Evolutionary conservation across 352 stramenopile species (phyloP), one percentile per base, ranked within the genome.

Genomic region (Pythium diclinum): DNA sequence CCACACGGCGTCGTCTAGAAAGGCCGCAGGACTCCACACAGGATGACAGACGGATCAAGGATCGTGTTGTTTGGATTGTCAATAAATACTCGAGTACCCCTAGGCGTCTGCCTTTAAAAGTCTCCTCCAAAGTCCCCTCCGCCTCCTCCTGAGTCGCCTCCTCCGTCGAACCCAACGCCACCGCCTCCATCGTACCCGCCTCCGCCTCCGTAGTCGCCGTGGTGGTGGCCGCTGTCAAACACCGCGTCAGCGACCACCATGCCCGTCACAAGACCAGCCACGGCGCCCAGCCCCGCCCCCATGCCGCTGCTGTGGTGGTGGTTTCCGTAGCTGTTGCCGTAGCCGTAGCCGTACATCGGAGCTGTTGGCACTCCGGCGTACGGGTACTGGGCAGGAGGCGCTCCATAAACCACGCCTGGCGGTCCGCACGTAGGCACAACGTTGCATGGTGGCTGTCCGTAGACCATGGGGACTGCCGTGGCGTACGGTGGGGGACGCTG

Each of bases 1-100:
- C 76, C 66, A 0, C 79, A 89, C 56, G 59, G 65, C 17, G 81
- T 89, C 14, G 25, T 65, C 6, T 55, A 61, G 56, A 56, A 13
- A 38, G 28, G 34, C 10, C n/a, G n/a, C n/a, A n/a, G n/a, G n/a
- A n/a, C n/a, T n/a, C n/a, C n/a, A n/a, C n/a, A n/a, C n/a, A n/a
- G n/a, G n/a, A n/a, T n/a, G n/a, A n/a, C n/a, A n/a, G n/a, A n/a
- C n/a, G n/a, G n/a, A n/a, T n/a, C n/a, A n/a, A n/a, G n/a, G n/a
- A 38, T 11, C 33, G 33, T 38, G 25, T 28, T 28, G 25, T 28
- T 28, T 28, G 14, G 38, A 19, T 48, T 48, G n/a, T n/a, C 42
- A 48, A 48, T 48, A 48, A 48, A 48, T 48, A 48, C 42, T 16
- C 38, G 3, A 23, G 13, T 6, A 23, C n/a, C 8, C 28, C 6